These are phyloP conservation scores for Kwoniella sp. DNA, from an alignment of 768 basidiomycete genomes.

Conservation along the genomic window DNA sequence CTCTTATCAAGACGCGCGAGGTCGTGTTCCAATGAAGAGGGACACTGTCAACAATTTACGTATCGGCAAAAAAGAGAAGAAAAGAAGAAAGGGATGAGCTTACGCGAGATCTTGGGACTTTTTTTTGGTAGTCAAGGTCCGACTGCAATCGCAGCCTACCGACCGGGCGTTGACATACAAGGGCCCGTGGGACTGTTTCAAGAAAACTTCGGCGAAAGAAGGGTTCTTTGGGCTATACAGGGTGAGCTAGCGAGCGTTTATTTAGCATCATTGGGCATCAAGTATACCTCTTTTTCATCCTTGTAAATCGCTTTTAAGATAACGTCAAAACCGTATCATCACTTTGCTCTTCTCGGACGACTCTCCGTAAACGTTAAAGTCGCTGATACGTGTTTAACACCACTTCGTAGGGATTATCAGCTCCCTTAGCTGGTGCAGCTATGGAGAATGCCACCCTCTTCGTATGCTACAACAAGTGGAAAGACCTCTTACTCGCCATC, in stretches of 20 bases:
- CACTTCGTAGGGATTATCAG: constrained; percentile 73
- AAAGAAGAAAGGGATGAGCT: no score
- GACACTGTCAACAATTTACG: no score
- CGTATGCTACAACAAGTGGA: constrained; percentile 74
- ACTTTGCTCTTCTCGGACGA: no score
- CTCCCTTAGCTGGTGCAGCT: constrained; percentile 88
- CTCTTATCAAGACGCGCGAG: background rate
- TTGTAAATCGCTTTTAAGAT: no score
- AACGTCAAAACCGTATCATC: no score
- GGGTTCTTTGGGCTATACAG: constrained; percentile 83
- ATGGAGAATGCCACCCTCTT: constrained; percentile 88
- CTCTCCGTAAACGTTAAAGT: no score
- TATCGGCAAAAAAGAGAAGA: no score
- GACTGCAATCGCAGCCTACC: constrained; percentile 86
- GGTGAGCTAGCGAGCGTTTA: constrained; percentile 58
- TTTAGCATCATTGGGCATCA: no score
- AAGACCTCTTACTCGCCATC: constrained; percentile 51
- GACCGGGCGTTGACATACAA: constrained; percentile 70
- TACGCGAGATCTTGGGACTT: no score
- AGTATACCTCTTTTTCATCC: no score
- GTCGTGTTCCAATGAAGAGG: no score
- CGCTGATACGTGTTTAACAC: no score
- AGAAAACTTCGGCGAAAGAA: constrained; percentile 76
- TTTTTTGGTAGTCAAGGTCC: constrained; percentile 87
- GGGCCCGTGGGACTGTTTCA: constrained; percentile 84